phyloP scores from a whole-genome alignment of 345 rosid species.

The Corymbia maculata region DNA sequence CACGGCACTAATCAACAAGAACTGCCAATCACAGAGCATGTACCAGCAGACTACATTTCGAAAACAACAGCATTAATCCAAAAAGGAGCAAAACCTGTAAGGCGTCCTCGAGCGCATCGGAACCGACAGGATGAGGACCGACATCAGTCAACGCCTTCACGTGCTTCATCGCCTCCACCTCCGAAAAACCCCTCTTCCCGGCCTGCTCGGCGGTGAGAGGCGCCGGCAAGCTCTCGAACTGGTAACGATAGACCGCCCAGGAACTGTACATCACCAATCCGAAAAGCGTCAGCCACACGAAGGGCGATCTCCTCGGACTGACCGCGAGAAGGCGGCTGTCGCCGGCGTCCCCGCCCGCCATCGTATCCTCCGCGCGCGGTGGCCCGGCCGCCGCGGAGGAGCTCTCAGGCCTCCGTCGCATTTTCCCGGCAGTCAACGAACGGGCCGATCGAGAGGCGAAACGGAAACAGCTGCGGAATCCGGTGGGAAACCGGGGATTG shows the following conservation, averaged over 20 bases:
- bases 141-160: slow-evolving; percentile 63
- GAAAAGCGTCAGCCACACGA: slow-evolving; percentile 40
- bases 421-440: background rate
- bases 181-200: slow-evolving; percentile 95
- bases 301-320: slow-evolving; percentile 39
- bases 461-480: background rate
- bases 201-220: slow-evolving; percentile 70
- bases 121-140: slow-evolving; percentile 85
- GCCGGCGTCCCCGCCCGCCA: background rate
- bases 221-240: slow-evolving; percentile 50
- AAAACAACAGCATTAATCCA: background rate
- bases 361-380: background rate
- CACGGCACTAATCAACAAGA: background rate
- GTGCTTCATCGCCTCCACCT: slow-evolving; percentile 67
- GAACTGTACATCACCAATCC: slow-evolving; percentile 34
- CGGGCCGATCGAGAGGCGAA: too few species aligned
- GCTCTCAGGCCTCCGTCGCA: background rate
- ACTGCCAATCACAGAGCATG: background rate
- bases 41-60: background rate
- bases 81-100: slow-evolving; percentile 35
- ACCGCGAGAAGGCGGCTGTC: background rate
- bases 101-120: slow-evolving; percentile 70
- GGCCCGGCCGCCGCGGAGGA: background rate
- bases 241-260: slow-evolving; percentile 57
- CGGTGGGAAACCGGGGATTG: background rate